A percentile compares a stretch with the other conserved stretches of the same genome.
These are phyloP conservation scores for Lotus japonicus DNA, from an alignment of 306 rosid genomes.

Conservation along the genomic window DNA sequence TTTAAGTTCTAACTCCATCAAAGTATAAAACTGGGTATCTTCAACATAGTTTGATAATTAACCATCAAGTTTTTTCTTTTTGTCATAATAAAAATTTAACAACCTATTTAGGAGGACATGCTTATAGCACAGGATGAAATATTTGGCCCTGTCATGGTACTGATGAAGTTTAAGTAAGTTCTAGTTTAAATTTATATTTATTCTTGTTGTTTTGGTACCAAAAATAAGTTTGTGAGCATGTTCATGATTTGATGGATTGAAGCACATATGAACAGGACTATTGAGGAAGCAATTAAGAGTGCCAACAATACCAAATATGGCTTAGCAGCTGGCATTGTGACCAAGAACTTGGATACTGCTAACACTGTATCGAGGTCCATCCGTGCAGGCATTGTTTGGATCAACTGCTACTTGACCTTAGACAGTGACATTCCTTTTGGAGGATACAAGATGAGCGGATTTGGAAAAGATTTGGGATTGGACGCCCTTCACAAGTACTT, in stretches of 20 bases:
- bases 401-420: slow-evolving; percentile 51
- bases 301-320: slow-evolving; percentile 70
- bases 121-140: slow-evolving; percentile 64
- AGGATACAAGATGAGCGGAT: slow-evolving; percentile 75
- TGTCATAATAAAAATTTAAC: background rate
- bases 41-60: background rate
- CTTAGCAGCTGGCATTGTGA: slow-evolving; percentile 71
- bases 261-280: slow-evolving; percentile 37
- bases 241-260: background rate
- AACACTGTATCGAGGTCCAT: slow-evolving; percentile 72
- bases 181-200: background rate
- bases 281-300: slow-evolving; percentile 62
- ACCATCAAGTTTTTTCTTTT: background rate
- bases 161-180: slow-evolving; percentile 68
- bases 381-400: slow-evolving; percentile 64
- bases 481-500: slow-evolving; percentile 56
- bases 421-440: slow-evolving; percentile 57
- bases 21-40: background rate
- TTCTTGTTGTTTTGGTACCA: background rate
- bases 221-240: background rate
- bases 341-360: slow-evolving; percentile 55
- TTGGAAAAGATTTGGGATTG: slow-evolving; percentile 64
- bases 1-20: background rate
- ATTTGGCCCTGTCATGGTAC: slow-evolving; percentile 62
- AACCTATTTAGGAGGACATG: slow-evolving; percentile 54